Evolutionary conservation across 2,329 filamentous ascomycete genomes (phyloP).

Genomic region (Pseudogymnoascus sp.): DNA sequence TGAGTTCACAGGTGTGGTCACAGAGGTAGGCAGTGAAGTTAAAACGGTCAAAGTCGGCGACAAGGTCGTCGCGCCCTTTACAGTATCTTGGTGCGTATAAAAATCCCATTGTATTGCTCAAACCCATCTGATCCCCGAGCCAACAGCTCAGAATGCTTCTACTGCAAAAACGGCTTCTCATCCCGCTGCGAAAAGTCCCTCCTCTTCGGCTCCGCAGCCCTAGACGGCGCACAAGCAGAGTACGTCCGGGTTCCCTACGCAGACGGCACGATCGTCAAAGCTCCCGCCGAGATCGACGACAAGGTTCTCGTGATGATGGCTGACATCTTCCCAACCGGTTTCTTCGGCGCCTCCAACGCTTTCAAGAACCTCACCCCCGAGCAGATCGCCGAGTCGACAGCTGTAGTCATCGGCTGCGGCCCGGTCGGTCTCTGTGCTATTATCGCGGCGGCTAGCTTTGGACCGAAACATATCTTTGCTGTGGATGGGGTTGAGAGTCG

Average conservation of each 20-base stretch:
- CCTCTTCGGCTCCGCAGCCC: slow-evolving; percentile 58
- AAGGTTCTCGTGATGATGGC: slow-evolving; percentile 78
- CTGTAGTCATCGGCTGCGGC: slow-evolving; percentile 78
- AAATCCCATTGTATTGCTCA: not conserved
- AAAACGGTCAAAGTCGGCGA: slow-evolving; percentile 65
- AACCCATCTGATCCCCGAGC: not conserved
- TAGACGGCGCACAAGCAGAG: slow-evolving; percentile 77
- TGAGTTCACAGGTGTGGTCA: slow-evolving; percentile 74
- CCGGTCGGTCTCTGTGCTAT: slow-evolving; percentile 79
- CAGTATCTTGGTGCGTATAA: slow-evolving; percentile 57
- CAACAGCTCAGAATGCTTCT: slow-evolving; percentile 63
- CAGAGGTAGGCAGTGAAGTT: slow-evolving; percentile 58
- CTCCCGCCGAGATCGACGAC: slow-evolving; percentile 62
- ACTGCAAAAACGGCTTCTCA: slow-evolving; percentile 68
- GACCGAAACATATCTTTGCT: slow-evolving; percentile 67
- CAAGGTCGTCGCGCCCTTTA: slow-evolving; percentile 75
- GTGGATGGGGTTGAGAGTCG: slow-evolving; percentile 70
- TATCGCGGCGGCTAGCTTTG: slow-evolving; percentile 65
- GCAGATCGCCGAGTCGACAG: slow-evolving; percentile 55
- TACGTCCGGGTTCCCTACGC: slow-evolving; percentile 74
- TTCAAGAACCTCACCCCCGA: slow-evolving; percentile 53
- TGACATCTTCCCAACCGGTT: slow-evolving; percentile 84
- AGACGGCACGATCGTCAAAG: slow-evolving; percentile 70
- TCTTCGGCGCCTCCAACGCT: slow-evolving; percentile 72
- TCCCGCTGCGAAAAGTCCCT: slow-evolving; percentile 64